Evolutionary conservation across 495 filamentous ascomycete genomes (phyloP), one percentile per base, ranked within the genome.

Genomic region (Penicillium pancosmium): DNA sequence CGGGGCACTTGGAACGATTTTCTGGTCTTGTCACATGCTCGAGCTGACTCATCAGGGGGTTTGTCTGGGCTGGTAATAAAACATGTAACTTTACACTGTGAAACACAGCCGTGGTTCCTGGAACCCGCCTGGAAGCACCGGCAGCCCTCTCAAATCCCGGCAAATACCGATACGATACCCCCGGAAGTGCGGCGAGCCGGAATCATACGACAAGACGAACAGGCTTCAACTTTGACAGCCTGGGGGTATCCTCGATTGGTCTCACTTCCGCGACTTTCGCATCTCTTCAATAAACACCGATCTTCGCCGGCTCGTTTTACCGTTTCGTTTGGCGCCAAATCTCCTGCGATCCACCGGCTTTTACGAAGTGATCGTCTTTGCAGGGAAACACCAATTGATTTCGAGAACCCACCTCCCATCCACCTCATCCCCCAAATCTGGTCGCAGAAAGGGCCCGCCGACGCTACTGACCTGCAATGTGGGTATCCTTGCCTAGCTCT

Each of bases 181-280:
- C 65, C 74, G 74, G 74, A 75, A 75, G 57, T 55, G 66, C 65
- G 59, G 57, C 46, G 54, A 67, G 68, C 74, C 74, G 74, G 67
- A 73, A 77, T 77, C 74, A 77, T 77, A 75, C 74, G 71, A 77
- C 73, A 54, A 47, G 54, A 61, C 57, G 47, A 61, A 51, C 41
- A 52, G 52, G 50, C 25, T 43, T 52, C 36, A 44, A 52, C 36
- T 10, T 50, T 33, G 51, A 27, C 40, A 44, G 16, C 16, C 41
- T 44, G 15, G 41, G 41, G 41, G 46, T 15, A 52, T 52, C 52
- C 52, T 44, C 41, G 12, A 44, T 44, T 44, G 41, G 41, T 18
- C n/a, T 44, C n/a, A 44, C 16, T 16, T 19, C 16, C 16, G 16
- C 16, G 41, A 44, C n/a, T 44, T 18, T 27, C 40, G 16, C n/a